phyloP scores from a whole-genome alignment of 1,284 basidiomycete species.

The Sporisorium scitamineum region DNA sequence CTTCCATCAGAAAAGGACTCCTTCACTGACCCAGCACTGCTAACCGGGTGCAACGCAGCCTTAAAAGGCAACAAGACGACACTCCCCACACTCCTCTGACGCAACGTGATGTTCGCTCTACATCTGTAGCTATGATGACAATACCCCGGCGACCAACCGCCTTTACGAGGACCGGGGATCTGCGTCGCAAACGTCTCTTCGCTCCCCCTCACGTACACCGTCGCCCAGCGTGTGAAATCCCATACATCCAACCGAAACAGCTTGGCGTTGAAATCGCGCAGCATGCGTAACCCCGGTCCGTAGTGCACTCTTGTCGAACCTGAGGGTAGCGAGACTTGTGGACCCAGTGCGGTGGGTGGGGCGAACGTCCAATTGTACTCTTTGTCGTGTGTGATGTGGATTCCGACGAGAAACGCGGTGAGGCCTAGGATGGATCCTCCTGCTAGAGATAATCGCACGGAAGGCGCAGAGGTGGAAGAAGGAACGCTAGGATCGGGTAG shows the following conservation, averaged over 20 bases:
- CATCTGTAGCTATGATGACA: conserved; percentile 49
- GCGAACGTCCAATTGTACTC: conserved; percentile 29
- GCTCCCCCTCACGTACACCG: conserved; percentile 14
- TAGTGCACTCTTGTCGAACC: neutral
- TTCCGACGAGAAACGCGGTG: conserved; percentile 39
- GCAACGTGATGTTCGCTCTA: conserved; percentile 16
- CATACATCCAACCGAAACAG: conserved; percentile 28
- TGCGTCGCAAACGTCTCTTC: conserved; percentile 31
- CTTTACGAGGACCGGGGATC: conserved; percentile 32
- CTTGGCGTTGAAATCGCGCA: conserved; percentile 24
- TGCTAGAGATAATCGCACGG: conserved; percentile 14
- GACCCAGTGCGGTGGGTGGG: conserved; percentile 36
- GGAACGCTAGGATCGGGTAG: conserved; percentile 13
- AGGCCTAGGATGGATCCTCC: conserved; percentile 37
- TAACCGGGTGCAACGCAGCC: conserved; percentile 1
- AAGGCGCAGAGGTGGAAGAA: neutral
- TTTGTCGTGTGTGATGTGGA: conserved; percentile 8
- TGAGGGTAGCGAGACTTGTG: conserved; percentile 2
- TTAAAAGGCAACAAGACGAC: neutral
- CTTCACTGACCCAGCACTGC: neutral
- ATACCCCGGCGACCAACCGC: conserved; percentile 34
- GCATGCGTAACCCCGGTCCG: conserved; percentile 25
- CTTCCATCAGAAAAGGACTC: neutral
- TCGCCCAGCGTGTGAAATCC: conserved; percentile 24
- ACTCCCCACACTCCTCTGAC: neutral